Evolutionary conservation across 2,329 filamentous ascomycete species (phyloP), one percentile per base, ranked within the genome.

Genomic region (Hyphodiscus sp.): DNA sequence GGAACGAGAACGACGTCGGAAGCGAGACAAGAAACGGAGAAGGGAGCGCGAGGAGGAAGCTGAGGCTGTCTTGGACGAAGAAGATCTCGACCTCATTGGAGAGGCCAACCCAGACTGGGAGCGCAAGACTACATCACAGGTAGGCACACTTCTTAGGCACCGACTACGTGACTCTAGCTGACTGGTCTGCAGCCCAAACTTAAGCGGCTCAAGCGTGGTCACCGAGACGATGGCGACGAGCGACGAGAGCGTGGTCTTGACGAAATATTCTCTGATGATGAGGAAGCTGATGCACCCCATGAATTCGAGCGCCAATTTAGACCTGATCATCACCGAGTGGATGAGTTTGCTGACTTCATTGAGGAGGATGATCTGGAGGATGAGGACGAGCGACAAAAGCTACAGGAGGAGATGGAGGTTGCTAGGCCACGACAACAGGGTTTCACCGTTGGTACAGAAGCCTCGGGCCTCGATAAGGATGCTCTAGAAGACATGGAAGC

Each of bases 261-360:
- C 61, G 86, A 96, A 63, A 97, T 99, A 61, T 99, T 99, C 70
- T 91, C 89, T 38, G 92, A 96, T 61, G 92, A 96, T 50, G 92
- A 97, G 58, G 91, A 95, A 51, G 83, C 87, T 18, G 82, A 79
- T 53, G 78, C 74, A 3, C 70, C 68, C 18, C 77, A 80, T 43
- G 74, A 75, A 33, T 66, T 63, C 52, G 72, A 71, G 26, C 64
- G 67, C 45, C 65, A 63, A 16, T 66, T 65, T 45, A 68, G 70
- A 30, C 62, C 64, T 19, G 72, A 76, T 55, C 79, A 74, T 55
- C 79, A 87, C 54, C 76, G 77, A 57, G 81, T 81, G 46, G 88
- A 95, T 69, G 90, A 95, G 65, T 89, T 95, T 69, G 90, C 90
- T 56, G 91, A 92, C 68, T 99, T 99, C 71, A 99, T 99, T 66